A percentile compares a stretch with the other conserved stretches of the same genome.
phyloP scores from a whole-genome alignment of 202 grass and related monocot genomes.

The Panicum virgatum region DNA sequence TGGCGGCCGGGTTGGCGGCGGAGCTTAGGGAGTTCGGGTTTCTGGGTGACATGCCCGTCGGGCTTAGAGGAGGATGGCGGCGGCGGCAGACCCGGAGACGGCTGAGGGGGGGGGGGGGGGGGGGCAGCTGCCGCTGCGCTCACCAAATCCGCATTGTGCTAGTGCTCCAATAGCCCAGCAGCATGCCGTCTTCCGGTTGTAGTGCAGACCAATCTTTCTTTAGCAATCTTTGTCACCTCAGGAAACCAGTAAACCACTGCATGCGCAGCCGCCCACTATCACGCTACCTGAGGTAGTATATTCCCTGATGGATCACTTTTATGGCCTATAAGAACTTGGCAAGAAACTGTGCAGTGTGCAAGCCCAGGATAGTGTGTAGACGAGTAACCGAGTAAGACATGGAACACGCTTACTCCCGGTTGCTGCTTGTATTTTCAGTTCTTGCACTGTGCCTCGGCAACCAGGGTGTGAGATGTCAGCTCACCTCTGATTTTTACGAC shows the following conservation, averaged over 20 bases:
- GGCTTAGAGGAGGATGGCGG: too few relatives aligned
- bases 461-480: conserved; percentile 5
- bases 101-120: too few relatives aligned
- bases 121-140: too few relatives aligned
- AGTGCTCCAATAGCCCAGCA: not conserved
- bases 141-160: too few relatives aligned
- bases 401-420: conserved; percentile 16
- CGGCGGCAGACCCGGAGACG: too few relatives aligned
- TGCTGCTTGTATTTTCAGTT: conserved; percentile 22
- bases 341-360: conserved; percentile 22
- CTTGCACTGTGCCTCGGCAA: conserved; percentile 20
- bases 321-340: conserved; percentile 25
- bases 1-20: too few relatives aligned
- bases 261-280: too few relatives aligned
- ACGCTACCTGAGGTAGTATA: too few relatives aligned
- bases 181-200: conserved; percentile 29
- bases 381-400: conserved; percentile 14
- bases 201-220: conserved; percentile 15
- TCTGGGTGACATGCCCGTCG: too few relatives aligned
- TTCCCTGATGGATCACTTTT: not conserved
- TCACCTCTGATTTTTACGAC: conserved; percentile 42
- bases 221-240: not conserved
- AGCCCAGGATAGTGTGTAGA: not conserved
- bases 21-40: too few relatives aligned
- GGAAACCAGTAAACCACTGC: not conserved